These are phyloP conservation scores for Podospora pseudopauciseta DNA, from an alignment of 495 filamentous ascomycete genomes.

Conservation along the genomic window DNA sequence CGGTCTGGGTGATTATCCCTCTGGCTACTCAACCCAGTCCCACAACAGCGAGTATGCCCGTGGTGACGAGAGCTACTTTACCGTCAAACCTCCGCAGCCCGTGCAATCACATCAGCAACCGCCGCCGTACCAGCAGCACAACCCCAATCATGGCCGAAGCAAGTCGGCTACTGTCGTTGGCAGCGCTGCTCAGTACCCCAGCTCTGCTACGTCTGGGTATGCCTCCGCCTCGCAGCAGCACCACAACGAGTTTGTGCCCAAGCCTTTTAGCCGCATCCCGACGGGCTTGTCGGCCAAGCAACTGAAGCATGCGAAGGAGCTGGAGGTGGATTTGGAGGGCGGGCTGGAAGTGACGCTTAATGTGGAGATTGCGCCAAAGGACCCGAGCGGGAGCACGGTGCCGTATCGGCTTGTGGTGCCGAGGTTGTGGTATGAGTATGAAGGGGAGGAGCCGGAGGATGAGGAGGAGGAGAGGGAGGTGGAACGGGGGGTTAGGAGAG, in stretches of 20 bases:
- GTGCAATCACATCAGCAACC: neutral
- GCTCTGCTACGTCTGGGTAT: neutral
- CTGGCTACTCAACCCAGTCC: slow-evolving; percentile 15
- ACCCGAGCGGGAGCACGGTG: slow-evolving; percentile 83
- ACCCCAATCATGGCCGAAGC: neutral
- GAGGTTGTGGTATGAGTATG: slow-evolving; percentile 56
- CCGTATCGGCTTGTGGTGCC: slow-evolving; percentile 87
- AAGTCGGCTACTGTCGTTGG: slow-evolving; percentile 16
- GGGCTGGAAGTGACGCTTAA: slow-evolving; percentile 83
- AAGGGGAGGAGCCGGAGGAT: slow-evolving; percentile 29
- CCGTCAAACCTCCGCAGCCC: slow-evolving; percentile 32
- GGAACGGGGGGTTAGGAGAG: slow-evolving; percentile 8
- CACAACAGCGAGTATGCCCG: slow-evolving; percentile 33
- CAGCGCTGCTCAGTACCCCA: slow-evolving; percentile 10
- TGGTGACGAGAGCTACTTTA: slow-evolving; percentile 46
- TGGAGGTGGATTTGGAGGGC: slow-evolving; percentile 62
- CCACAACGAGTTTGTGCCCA: slow-evolving; percentile 20
- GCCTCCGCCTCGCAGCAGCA: neutral
- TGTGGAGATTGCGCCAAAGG: slow-evolving; percentile 76
- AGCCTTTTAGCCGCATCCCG: slow-evolving; percentile 67
- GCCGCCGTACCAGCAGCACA: slow-evolving; percentile 10
- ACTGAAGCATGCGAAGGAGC: slow-evolving; percentile 34
- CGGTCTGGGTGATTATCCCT: slow-evolving; percentile 27
- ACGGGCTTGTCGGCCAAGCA: slow-evolving; percentile 65
- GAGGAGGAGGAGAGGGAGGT: slow-evolving; percentile 1